Conservation (phyloP, 768 basidiomycete species). For the Pleurotus djamor region DNA sequence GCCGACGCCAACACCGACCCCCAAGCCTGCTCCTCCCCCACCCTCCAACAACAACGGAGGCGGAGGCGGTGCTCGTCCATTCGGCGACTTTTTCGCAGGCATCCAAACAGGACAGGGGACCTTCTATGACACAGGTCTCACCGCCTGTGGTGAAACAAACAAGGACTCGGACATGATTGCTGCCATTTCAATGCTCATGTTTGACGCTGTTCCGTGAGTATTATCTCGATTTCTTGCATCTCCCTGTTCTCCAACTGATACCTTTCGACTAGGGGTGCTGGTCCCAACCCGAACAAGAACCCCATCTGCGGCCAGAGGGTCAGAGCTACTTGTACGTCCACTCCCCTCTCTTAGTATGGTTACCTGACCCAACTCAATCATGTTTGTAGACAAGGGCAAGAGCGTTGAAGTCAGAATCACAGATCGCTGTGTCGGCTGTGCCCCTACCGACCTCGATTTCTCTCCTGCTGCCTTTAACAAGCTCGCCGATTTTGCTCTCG, state of each 20-base stretch:
- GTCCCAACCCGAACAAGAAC: slow-evolving; percentile 71
- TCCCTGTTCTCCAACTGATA: neutral
- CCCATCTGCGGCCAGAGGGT: slow-evolving; percentile 63
- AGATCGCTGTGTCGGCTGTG: slow-evolving; percentile 66
- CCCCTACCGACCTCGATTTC: slow-evolving; percentile 54
- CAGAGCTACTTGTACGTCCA: slow-evolving; percentile 43
- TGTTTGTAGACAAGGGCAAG: slow-evolving; percentile 46
- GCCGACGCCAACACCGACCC: slow-evolving; percentile 7
- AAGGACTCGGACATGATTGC: slow-evolving; percentile 48
- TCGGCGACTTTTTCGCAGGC: slow-evolving; percentile 38
- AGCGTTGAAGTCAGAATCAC: slow-evolving; percentile 44
- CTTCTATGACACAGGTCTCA: slow-evolving; percentile 58
- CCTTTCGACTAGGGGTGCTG: slow-evolving; percentile 42
- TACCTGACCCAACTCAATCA: slow-evolving; percentile 3
- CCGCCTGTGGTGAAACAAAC: slow-evolving; percentile 63
- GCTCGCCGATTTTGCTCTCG: slow-evolving; percentile 41
- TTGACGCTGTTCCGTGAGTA: slow-evolving; percentile 60
- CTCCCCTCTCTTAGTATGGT: slow-evolving; percentile 2
- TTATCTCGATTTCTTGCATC: neutral
- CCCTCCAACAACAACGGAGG: slow-evolving; percentile 7
- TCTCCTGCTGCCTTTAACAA: slow-evolving; percentile 53
- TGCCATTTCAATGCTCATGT: slow-evolving; percentile 55
- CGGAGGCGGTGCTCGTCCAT: slow-evolving; percentile 5
- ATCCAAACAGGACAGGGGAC: slow-evolving; percentile 55
- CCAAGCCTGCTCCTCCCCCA: neutral